phyloP scores from a whole-genome alignment of 805 yeast species.

The Pichia phayaonensis region DNA sequence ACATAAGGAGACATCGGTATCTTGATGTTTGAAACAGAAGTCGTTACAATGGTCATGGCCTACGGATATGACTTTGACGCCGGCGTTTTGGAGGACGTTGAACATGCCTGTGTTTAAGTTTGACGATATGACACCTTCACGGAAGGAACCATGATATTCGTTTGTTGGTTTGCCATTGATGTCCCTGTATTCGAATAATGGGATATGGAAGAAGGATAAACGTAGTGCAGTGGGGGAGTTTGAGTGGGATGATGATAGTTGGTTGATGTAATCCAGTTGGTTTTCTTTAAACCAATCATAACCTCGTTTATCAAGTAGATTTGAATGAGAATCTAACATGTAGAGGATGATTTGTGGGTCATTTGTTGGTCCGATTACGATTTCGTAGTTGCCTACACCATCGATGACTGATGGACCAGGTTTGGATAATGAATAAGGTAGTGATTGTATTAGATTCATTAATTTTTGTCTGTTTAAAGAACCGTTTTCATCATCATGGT shows the following conservation, averaged over 20 bases:
- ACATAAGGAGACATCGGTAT: slow-evolving; percentile 75
- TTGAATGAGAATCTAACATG: slow-evolving; percentile 80
- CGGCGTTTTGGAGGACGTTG: slow-evolving; percentile 48
- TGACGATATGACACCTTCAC: slow-evolving; percentile 80
- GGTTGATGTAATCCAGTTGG: slow-evolving; percentile 17
- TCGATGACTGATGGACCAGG: slow-evolving; percentile 60
- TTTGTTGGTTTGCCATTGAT: neutral
- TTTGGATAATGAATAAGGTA: slow-evolving; percentile 64
- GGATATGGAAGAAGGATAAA: slow-evolving; percentile 94
- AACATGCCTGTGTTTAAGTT: slow-evolving; percentile 60
- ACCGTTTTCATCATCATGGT: slow-evolving; percentile 94
- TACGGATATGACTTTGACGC: slow-evolving; percentile 67
- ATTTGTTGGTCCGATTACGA: slow-evolving; percentile 34
- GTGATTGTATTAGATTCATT: slow-evolving; percentile 43
- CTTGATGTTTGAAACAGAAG: slow-evolving; percentile 57
- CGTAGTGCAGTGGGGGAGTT: slow-evolving; percentile 39
- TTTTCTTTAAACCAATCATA: slow-evolving; percentile 69
- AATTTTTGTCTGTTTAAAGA: slow-evolving; percentile 50
- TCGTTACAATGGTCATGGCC: slow-evolving; percentile 98
- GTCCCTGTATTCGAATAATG: slow-evolving; percentile 66
- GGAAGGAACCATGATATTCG: slow-evolving; percentile 48
- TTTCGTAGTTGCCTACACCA: slow-evolving; percentile 79
- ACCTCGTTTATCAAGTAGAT: slow-evolving; percentile 59
- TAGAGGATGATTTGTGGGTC: slow-evolving; percentile 50
- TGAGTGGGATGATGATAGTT: slow-evolving; percentile 16